Evolutionary conservation across 257 asterid species (phyloP).

Genomic region (Capsicum baccatum): DNA sequence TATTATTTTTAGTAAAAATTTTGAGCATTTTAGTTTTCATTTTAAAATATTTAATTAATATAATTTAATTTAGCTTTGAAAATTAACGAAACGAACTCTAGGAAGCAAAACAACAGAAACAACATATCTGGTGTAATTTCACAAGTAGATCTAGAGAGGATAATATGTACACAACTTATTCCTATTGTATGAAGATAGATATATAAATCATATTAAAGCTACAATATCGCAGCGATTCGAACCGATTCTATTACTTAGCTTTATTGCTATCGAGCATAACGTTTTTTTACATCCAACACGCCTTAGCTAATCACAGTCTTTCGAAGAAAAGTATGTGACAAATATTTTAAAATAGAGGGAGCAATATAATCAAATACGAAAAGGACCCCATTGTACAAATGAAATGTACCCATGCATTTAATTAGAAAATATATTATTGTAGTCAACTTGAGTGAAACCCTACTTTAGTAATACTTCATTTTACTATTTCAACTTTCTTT

Average conservation of each 20-base stretch:
- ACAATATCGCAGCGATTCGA: too few relatives aligned
- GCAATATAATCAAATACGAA: not conserved
- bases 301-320: too few relatives aligned
- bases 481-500: not conserved
- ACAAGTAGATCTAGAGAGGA: rapidly evolving
- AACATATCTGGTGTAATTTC: rapidly evolving
- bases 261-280: too few relatives aligned
- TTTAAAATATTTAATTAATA: not conserved
- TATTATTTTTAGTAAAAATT: not conserved
- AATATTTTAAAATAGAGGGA: too few relatives aligned
- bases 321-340: too few relatives aligned
- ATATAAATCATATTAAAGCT: too few relatives aligned
- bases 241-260: too few relatives aligned
- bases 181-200: too few relatives aligned
- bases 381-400: not conserved
- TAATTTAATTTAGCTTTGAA: not conserved
- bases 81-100: not conserved
- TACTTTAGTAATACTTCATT: not conserved
- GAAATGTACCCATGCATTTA: not conserved
- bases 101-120: not conserved
- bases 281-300: too few relatives aligned
- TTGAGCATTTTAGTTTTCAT: not conserved
- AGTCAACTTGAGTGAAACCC: not conserved
- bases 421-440: not conserved
- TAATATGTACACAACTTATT: not conserved